phyloP scores from a whole-genome alignment of 2,329 filamentous ascomycete species.

The Nannizziopsis arthrosporioides region DNA sequence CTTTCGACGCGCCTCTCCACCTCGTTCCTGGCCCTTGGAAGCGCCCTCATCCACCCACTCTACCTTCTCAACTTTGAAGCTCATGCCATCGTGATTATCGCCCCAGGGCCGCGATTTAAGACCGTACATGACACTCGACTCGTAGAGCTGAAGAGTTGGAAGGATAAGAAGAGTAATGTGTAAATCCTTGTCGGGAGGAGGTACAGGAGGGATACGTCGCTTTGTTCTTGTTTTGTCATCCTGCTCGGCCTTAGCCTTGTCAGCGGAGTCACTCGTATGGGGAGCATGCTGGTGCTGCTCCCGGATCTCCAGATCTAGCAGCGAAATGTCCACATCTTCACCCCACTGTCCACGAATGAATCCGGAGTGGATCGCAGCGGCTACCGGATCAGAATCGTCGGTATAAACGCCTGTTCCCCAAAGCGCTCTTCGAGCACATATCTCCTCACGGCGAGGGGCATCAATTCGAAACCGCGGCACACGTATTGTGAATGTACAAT shows the following conservation, averaged over 20 bases:
- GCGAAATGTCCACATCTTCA: constrained; percentile 58
- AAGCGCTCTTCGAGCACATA: constrained; percentile 65
- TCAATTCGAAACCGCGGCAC: constrained; percentile 69
- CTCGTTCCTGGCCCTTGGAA: constrained; percentile 36
- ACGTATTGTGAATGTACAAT: constrained; percentile 81
- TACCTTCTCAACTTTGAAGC: constrained; percentile 70
- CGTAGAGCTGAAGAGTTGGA: constrained; percentile 65
- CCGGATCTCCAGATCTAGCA: constrained; percentile 49
- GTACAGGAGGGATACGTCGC: constrained; percentile 34
- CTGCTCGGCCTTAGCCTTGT: constrained; percentile 6
- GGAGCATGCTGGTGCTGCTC: constrained; percentile 37
- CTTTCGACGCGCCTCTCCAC: constrained; percentile 39
- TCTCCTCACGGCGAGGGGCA: constrained; percentile 61
- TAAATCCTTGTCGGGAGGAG: constrained; percentile 59
- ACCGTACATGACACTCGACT: constrained; percentile 62
- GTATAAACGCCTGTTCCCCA: constrained; percentile 96
- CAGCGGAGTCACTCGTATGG: neutral
- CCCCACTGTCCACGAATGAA: constrained; percentile 86
- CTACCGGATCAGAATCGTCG: constrained; percentile 87
- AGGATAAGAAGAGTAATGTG: constrained; percentile 80
- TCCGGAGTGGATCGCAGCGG: constrained; percentile 82
- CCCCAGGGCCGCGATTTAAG: constrained; percentile 73
- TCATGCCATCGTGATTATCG: constrained; percentile 69
- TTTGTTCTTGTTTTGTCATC: constrained; percentile 10
- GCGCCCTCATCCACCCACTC: constrained; percentile 71